Conservation (phyloP, 257 asterid genomes). For the Solanum ahanhuiri region DNA sequence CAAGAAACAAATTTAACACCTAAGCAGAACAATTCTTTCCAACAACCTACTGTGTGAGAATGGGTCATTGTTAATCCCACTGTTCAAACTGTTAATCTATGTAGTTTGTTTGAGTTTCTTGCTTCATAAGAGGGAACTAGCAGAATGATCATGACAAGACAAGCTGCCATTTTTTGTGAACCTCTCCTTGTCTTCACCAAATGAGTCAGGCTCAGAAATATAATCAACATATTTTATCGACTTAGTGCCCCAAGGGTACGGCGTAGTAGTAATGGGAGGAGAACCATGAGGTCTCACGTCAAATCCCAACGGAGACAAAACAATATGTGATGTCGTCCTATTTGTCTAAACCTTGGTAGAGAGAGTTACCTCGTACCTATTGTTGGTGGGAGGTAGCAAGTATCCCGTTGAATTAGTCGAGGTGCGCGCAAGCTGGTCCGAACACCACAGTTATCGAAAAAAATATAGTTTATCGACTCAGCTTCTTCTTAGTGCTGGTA, state of each 20-base stretch:
- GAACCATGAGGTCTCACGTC: neutral
- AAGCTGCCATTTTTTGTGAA: neutral
- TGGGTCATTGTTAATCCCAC: neutral
- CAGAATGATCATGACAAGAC: neutral
- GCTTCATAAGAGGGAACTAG: neutral
- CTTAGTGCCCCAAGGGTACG: neutral
- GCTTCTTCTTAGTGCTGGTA: neutral
- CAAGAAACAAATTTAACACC: neutral
- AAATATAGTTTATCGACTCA: neutral
- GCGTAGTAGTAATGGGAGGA: neutral
- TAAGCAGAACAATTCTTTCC: neutral
- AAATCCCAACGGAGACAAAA: neutral
- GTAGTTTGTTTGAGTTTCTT: neutral
- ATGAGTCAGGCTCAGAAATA: neutral
- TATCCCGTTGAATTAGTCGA: neutral
- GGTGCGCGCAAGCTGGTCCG: neutral
- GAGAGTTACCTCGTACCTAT: neutral
- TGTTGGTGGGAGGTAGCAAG: neutral
- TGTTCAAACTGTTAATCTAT: neutral
- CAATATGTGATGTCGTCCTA: neutral
- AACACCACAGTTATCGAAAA: neutral
- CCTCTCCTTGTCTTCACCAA: neutral
- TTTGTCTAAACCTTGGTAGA: neutral
- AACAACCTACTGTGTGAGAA: neutral
- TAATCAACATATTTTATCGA: neutral